Base-by-base conservation (phyloP, 179 eudicot species). In the Actinidia chinensis region DNA sequence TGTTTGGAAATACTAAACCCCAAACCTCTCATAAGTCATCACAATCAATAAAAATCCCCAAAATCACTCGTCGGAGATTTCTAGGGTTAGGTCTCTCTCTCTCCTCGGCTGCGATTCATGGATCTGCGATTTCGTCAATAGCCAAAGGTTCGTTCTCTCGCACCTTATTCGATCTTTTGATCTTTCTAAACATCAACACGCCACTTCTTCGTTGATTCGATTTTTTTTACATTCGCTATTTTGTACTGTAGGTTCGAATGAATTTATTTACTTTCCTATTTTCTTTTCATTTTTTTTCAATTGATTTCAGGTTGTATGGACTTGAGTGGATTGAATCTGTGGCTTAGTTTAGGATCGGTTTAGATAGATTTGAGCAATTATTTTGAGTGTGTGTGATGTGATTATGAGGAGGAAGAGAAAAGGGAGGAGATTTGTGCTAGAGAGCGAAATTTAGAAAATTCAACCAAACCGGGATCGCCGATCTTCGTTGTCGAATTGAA, bases 381-480 rank as follows among this genome's bases (percentile, higher is more conserved):
- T 59, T 71, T 13, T 20, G 42, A 2, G 17, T n/a, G 65, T 20
- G 33, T 40, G 28, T 71, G 55, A 72, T 75, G 22, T 85, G 55
- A 15, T 82, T 25, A 82, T 85, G 85, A 85, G 90, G 88, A 90
- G 82, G 87, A 91, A 91, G 86, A 87, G 95, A 80, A 91, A 91
- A 83, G 95, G 95, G 25, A 84, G 79, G 92, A 86, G 52, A 8
- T 79, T 44, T 81, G 23, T 33, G 51, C 54, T 40, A 58, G 82
- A 63, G 76, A 71, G 40, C 79, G 71, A 33, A 81, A 78, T 79
- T 55, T 77, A 40, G 66, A 73, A 69, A n/a, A n/a, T n/a, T 83
- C 87, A 59, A 81, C 68, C 33, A n/a, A 28, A 28, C 33, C 33
- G 33, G 33, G 33, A 28, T 28, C 70, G 85, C 8, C 78, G 75